These are phyloP conservation scores for Ascochyta clinopodiicola DNA, from an alignment of 2,329 filamentous ascomycete genomes.

Conservation along the genomic window DNA sequence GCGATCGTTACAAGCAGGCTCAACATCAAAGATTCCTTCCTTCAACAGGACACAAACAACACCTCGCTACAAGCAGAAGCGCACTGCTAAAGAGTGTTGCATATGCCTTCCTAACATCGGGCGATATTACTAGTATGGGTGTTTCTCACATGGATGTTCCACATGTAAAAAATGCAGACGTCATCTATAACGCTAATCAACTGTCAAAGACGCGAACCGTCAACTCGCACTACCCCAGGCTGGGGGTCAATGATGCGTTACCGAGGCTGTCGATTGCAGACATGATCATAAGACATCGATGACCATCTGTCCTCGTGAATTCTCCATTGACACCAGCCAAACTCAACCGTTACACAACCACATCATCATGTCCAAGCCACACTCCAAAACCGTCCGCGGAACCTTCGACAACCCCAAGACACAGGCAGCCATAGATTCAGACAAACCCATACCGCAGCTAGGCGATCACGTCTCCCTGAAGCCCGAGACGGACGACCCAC, in stretches of 20 bases:
- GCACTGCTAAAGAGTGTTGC: background rate
- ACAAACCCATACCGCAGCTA: slow-evolving; percentile 22
- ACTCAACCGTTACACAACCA: background rate
- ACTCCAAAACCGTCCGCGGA: slow-evolving; percentile 42
- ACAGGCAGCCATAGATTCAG: slow-evolving; percentile 25
- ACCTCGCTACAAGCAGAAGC: background rate
- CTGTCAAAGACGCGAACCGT: slow-evolving; percentile 5
- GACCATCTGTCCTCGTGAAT: background rate
- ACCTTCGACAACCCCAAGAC: slow-evolving; percentile 41
- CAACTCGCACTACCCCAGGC: slow-evolving; percentile 10
- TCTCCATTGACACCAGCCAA: background rate
- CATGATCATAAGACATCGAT: slow-evolving; percentile 3
- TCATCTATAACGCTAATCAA: slow-evolving; percentile 19
- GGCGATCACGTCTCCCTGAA: slow-evolving; percentile 37
- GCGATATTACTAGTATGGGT: background rate
- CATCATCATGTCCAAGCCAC: slow-evolving; percentile 19
- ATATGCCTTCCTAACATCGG: background rate
- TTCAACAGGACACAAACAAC: background rate
- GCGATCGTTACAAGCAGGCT: background rate
- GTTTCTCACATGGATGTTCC: slow-evolving; percentile 5
- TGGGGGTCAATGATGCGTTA: slow-evolving; percentile 16
- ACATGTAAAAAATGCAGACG: slow-evolving; percentile 16
- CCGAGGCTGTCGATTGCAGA: slow-evolving; percentile 2
- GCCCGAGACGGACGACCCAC: slow-evolving; percentile 23
- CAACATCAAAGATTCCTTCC: background rate